These are phyloP conservation scores for Saccharomyces hybrid DNA, from an alignment of 1,139 yeast genomes.

Conservation along the genomic window DNA sequence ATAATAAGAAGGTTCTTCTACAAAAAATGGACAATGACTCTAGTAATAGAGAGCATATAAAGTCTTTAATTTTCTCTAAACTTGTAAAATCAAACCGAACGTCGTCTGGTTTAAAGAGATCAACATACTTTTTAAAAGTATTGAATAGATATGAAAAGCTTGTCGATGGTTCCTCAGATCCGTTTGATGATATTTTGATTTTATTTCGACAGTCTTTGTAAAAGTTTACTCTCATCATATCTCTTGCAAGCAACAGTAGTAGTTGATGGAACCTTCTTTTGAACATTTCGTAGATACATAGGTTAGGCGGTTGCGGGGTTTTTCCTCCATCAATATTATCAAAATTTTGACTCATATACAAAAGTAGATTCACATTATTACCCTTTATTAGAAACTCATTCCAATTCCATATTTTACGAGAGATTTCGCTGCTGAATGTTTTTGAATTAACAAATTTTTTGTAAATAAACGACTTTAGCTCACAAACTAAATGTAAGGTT, in stretches of 20 bases:
- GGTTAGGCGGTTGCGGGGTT: neutral
- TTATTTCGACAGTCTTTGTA: neutral
- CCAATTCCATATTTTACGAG: constrained; percentile 6
- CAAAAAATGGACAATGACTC: constrained; percentile 54
- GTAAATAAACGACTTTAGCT: constrained; percentile 11
- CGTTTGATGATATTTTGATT: neutral
- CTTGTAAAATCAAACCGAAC: neutral
- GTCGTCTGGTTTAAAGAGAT: neutral
- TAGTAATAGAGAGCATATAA: constrained; percentile 31
- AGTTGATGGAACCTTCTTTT: constrained; percentile 17
- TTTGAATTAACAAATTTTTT: neutral
- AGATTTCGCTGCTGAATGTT: neutral
- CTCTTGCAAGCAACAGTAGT: constrained; percentile 12
- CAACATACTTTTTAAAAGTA: constrained; percentile 5
- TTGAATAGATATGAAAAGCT: neutral
- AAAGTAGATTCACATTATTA: constrained; percentile 12
- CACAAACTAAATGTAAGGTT: constrained; percentile 18
- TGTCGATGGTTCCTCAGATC: neutral
- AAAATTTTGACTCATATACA: neutral
- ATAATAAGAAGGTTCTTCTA: constrained; percentile 55
- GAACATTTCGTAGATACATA: constrained; percentile 6
- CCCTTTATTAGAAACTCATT: constrained; percentile 6
- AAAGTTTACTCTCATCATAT: constrained; percentile 6
- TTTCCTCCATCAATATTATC: neutral
- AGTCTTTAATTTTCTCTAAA: neutral